Evolutionary conservation across 805 yeast genomes (phyloP).

Genomic region (Pichia californica): DNA sequence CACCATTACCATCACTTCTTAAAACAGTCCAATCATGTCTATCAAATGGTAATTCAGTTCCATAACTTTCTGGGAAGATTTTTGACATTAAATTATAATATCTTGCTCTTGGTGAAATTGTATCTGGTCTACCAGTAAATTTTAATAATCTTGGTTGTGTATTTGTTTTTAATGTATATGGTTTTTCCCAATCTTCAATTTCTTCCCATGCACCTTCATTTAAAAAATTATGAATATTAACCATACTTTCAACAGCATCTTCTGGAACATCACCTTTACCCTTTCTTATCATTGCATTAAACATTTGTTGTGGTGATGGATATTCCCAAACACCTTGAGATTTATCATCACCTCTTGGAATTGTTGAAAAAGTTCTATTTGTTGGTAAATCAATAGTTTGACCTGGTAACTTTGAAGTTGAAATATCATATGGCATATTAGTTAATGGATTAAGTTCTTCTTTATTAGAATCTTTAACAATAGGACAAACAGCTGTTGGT

Average conservation of each 20-base stretch:
- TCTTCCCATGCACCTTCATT: conserved; percentile 98
- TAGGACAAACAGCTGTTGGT: conserved; percentile 26
- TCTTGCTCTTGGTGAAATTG: conserved; percentile 79
- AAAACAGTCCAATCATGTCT: conserved; percentile 98
- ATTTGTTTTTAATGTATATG: conserved; percentile 49
- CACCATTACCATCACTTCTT: conserved; percentile 46
- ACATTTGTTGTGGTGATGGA: conserved; percentile 99
- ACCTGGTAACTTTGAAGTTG: conserved; percentile 66
- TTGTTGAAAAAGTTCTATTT: conserved; percentile 73
- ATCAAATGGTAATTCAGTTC: conserved; percentile 85
- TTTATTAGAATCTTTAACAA: conserved; percentile 25
- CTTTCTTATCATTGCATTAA: conserved; percentile 93
- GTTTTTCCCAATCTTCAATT: conserved; percentile 84
- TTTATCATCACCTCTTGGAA: conserved; percentile 70
- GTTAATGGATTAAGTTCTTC: conserved; percentile 68
- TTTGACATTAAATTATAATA: conserved; percentile 58
- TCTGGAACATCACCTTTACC: conserved; percentile 90
- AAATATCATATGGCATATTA: conserved; percentile 76
- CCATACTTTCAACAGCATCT: conserved; percentile 96
- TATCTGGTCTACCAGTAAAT: conserved; percentile 90
- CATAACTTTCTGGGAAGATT: conserved; percentile 65
- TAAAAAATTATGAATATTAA: conserved; percentile 88
- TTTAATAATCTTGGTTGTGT: conserved; percentile 69
- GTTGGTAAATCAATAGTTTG: conserved; percentile 77
- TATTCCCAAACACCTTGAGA: conserved; percentile 90